Base-by-base conservation (phyloP, 176 grass and related monocot species). In the Microstegium vimineum region DNA sequence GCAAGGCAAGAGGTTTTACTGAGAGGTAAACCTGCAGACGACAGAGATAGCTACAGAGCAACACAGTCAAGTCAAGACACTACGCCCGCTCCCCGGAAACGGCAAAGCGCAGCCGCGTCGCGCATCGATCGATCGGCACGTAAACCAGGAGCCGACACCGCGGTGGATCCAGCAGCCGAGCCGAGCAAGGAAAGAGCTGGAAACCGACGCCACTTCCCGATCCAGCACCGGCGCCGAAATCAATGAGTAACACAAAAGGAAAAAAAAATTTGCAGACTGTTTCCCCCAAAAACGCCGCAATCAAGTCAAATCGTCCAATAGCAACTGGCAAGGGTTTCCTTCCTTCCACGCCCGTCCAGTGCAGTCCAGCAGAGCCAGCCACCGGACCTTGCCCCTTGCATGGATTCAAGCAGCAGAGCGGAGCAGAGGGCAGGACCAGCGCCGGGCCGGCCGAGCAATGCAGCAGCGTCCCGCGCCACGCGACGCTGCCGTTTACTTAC, bases 231-330 rank as follows among this genome's bases (percentile, higher is more conserved):
- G 80, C 74, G 74, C 16, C 46, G 75, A 66, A 69, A 80, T 88
- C 28, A 89, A 89, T 69, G 87, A 84, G 81, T 69, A 18, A 57
- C 84, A 84, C 87, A 81, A 71, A 52, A 14, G 46, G 20, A n/a
- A n/a, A n/a, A n/a, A n/a, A n/a, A n/a, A n/a, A n/a, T n/a, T n/a
- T n/a, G n/a, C n/a, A n/a, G n/a, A n/a, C n/a, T n/a, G 16, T 73
- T 79, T 43, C n/a, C 43, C 81, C 81, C 9, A 34, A 77, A 35
- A 17, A 33, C 33, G 54, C 76, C 62, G 87, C 82, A 17, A 75
- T 74, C 75, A 75, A 69, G 82, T 42, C 76, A 70, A 47, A 69
- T 81, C 49, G 62, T 74, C 43, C n/a, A 56, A 51, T 34, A n/a
- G n/a, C n/a, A n/a, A n/a, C n/a, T n/a, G n/a, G n/a, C n/a, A n/a